Evolutionary conservation across 2,329 filamentous ascomycete species (phyloP).

Genomic region (Hymenoscyphus occultus): DNA sequence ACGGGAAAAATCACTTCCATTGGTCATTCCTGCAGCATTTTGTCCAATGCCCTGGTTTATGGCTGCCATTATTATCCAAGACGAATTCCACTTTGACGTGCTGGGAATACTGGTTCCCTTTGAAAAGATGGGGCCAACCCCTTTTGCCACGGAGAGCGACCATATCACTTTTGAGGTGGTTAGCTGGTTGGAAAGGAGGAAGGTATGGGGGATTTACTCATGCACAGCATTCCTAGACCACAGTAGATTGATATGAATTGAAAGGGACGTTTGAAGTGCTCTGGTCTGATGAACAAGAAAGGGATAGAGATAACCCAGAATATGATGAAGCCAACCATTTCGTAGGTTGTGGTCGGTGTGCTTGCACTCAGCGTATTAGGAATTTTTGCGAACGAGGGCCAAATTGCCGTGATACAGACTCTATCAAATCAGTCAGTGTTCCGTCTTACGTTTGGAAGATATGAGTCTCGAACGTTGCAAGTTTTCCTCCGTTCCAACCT

Average conservation of each 20-base stretch:
- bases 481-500: slow-evolving; percentile 1
- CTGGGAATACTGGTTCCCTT: background rate
- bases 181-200: background rate
- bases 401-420: background rate
- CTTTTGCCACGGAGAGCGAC: background rate
- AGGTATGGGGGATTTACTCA: background rate
- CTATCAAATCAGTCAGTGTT: background rate
- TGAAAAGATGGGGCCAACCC: background rate
- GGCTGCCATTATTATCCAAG: background rate
- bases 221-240: background rate
- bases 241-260: slow-evolving; percentile 1
- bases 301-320: background rate
- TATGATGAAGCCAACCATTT: background rate
- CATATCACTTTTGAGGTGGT: background rate
- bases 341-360: background rate
- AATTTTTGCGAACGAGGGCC: background rate
- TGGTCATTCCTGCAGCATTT: background rate
- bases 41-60: background rate
- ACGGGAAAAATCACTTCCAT: background rate
- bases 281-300: background rate
- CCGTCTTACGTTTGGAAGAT: background rate
- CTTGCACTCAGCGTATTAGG: background rate
- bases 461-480: background rate
- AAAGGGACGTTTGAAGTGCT: background rate
- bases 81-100: background rate